Percentiles rank a stretch among this genome's conserved stretches.
phyloP scores from a whole-genome alignment of 2,329 filamentous ascomycete genomes.

The Periconia sp. region DNA sequence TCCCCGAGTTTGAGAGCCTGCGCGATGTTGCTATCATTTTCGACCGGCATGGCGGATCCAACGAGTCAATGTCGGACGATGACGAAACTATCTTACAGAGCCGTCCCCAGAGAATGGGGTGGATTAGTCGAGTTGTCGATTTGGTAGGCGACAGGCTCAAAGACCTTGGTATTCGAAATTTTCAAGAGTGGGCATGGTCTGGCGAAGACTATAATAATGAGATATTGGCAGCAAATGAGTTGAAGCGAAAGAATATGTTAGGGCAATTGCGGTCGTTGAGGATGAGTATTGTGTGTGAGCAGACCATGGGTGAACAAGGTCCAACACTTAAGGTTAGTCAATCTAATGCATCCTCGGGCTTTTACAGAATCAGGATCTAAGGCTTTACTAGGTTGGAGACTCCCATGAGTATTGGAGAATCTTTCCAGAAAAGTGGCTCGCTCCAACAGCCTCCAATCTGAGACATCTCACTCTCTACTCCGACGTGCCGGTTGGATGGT shows the following conservation, averaged over 20 bases:
- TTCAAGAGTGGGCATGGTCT: background rate
- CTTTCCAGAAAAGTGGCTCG: slow-evolving; percentile 6
- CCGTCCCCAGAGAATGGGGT: background rate
- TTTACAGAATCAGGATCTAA: background rate
- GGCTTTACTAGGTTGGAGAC: slow-evolving; percentile 1
- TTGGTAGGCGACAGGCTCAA: background rate
- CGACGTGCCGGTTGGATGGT: slow-evolving; percentile 9
- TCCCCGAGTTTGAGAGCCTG: slow-evolving; percentile 4
- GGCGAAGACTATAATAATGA: background rate
- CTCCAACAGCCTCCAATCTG: slow-evolving; percentile 3
- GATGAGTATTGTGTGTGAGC: slow-evolving; percentile 9
- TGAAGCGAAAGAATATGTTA: background rate
- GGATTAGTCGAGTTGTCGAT: background rate
- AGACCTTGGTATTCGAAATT: slow-evolving; percentile 1
- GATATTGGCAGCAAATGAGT: too few relatives aligned
- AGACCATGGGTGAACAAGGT: background rate
- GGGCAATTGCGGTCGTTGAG: slow-evolving; percentile 4
- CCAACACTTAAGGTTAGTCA: slow-evolving; percentile 1
- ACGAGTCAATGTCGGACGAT: background rate
- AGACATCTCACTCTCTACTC: slow-evolving; percentile 11
- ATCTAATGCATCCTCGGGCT: too few relatives aligned
- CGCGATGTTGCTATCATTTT: slow-evolving; percentile 7
- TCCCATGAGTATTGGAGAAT: slow-evolving; percentile 2
- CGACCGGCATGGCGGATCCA: slow-evolving; percentile 9
- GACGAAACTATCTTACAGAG: background rate